A percentile compares a stretch with the other conserved stretches of the same genome.
These are phyloP conservation scores for Candida methanosorbosa DNA, from an alignment of 805 yeast genomes.

Conservation along the genomic window DNA sequence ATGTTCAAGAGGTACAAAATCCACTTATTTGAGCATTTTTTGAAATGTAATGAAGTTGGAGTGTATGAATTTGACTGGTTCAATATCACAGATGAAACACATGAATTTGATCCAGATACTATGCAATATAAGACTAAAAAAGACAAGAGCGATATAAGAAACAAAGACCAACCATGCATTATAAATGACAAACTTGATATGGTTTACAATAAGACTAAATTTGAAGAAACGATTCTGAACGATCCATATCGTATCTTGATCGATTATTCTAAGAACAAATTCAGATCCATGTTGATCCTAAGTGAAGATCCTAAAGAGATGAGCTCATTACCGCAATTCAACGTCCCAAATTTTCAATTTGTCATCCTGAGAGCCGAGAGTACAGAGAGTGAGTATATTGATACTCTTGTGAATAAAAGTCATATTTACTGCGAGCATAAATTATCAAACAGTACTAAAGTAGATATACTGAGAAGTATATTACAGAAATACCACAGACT, in stretches of 20 bases:
- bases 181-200: conserved; percentile 37
- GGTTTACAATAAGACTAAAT: conserved; percentile 40
- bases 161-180: conserved; percentile 1
- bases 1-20: conserved; percentile 45
- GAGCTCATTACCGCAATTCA: conserved; percentile 18
- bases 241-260: conserved; percentile 60
- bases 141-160: not conserved
- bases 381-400: conserved; percentile 35
- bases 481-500: not conserved
- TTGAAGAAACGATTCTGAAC: conserved; percentile 30
- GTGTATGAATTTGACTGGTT: conserved; percentile 15
- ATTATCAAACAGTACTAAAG: conserved; percentile 29
- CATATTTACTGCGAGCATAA: conserved; percentile 52
- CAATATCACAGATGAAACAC: not conserved
- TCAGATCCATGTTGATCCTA: conserved; percentile 51
- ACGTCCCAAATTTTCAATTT: conserved; percentile 24
- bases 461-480: conserved; percentile 27
- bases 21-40: conserved; percentile 33
- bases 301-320: conserved; percentile 38
- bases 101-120: too few species aligned
- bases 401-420: conserved; percentile 33
- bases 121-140: conserved; percentile 9
- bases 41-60: conserved; percentile 22
- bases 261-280: conserved; percentile 61
- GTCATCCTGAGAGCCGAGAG: conserved; percentile 31